Evolutionary conservation across 2,329 filamentous ascomycete genomes (phyloP).

Genomic region (Venturia pyrina): DNA sequence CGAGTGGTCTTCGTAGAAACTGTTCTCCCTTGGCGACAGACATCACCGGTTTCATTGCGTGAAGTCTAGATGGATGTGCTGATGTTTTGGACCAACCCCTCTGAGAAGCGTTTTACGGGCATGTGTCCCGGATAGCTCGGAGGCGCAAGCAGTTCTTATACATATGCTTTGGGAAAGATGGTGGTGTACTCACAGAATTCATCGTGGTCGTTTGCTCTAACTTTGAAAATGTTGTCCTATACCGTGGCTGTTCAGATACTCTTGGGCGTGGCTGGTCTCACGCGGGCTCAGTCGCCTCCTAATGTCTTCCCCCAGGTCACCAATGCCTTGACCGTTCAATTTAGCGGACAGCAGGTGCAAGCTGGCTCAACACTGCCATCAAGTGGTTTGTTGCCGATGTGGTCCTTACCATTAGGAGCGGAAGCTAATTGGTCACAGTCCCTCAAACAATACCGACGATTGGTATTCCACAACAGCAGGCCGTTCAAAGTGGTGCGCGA

Average conservation of each 20-base stretch:
- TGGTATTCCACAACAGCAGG: neutral
- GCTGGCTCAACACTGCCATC: constrained; percentile 5
- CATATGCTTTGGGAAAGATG: constrained; percentile 1
- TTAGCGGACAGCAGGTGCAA: constrained; percentile 3
- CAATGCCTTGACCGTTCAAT: neutral
- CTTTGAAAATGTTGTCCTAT: neutral
- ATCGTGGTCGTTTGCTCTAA: neutral
- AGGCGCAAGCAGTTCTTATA: neutral
- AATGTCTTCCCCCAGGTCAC: constrained; percentile 7
- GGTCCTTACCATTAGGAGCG: neutral
- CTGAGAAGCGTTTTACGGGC: neutral
- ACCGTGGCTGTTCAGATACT: constrained; percentile 8
- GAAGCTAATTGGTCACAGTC: neutral
- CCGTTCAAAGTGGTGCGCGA: neutral
- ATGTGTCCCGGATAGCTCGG: neutral
- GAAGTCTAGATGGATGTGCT: neutral
- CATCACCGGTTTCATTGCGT: neutral
- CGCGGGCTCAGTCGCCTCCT: constrained; percentile 7
- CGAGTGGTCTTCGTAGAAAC: neutral
- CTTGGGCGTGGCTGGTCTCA: constrained; percentile 10
- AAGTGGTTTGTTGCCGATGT: neutral
- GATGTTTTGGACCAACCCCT: neutral
- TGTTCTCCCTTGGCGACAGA: neutral
- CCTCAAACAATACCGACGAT: neutral
- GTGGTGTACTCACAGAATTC: neutral